Evolutionary conservation across 225 moss, liverwort and hornwort species (phyloP).

Genomic region (Takakia lepidozioides): DNA sequence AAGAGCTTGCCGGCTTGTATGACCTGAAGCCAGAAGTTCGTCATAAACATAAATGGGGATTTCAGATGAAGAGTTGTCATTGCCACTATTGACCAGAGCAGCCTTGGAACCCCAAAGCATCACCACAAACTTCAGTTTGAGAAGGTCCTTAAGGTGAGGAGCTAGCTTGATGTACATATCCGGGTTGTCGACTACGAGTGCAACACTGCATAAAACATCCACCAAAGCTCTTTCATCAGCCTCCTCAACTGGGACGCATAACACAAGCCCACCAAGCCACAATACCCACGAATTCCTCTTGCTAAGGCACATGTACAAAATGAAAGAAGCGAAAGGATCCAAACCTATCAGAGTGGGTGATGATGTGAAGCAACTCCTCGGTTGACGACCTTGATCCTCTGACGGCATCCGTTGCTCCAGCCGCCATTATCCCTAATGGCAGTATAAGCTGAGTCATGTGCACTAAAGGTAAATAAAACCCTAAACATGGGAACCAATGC

Average conservation of each 20-base stretch:
- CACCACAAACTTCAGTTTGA: constrained; percentile 48
- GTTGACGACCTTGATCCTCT: constrained; percentile 60
- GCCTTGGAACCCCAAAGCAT: constrained; percentile 59
- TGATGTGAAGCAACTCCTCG: constrained; percentile 60
- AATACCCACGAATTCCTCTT: too few relatives aligned
- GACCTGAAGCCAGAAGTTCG: constrained; percentile 59
- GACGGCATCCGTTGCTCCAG: constrained; percentile 65
- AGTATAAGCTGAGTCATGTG: too few relatives aligned
- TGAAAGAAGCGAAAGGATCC: too few relatives aligned
- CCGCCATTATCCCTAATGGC: constrained; percentile 80
- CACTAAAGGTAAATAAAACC: too few relatives aligned
- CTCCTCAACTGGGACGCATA: too few relatives aligned
- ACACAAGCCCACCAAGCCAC: too few relatives aligned
- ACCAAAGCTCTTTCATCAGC: too few relatives aligned
- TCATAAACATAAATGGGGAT: constrained; percentile 45
- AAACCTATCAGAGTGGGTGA: constrained; percentile 79
- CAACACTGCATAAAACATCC: constrained; percentile 56
- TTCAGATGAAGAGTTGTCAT: constrained; percentile 3
- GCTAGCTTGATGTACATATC: constrained; percentile 68
- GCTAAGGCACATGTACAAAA: too few relatives aligned
- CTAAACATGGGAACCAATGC: too few relatives aligned
- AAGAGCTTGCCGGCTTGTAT: constrained; percentile 63
- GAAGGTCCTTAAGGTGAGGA: constrained; percentile 15
- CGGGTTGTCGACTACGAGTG: constrained; percentile 65
- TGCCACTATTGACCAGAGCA: constrained; percentile 4